These are phyloP conservation scores for Blepharisma stoltei DNA, from an alignment of 73 alveolate genomes.

Conservation along the genomic window DNA sequence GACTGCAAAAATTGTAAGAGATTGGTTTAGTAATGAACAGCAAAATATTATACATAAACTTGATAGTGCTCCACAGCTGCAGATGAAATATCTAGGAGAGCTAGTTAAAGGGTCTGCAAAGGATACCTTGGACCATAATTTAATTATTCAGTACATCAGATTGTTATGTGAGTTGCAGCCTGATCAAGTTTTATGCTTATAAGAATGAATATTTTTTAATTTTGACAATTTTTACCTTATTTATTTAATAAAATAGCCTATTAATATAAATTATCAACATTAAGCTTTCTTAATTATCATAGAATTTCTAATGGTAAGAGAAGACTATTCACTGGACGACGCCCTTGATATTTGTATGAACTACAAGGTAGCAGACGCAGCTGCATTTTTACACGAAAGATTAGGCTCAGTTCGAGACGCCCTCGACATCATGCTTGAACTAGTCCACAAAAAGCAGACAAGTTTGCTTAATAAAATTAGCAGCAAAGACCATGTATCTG, in stretches of 20 bases:
- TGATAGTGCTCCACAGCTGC: conserved; percentile 28
- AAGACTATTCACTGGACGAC: conserved; percentile 31
- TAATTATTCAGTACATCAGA: background rate
- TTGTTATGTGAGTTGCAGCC: conserved; percentile 15
- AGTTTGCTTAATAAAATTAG: background rate
- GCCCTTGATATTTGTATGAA: background rate
- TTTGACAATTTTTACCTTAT: no score
- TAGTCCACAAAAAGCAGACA: background rate
- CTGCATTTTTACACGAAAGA: conserved; percentile 28
- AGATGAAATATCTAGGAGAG: conserved; percentile 1
- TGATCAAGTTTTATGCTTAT: no score
- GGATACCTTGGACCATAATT: background rate
- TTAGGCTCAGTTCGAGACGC: conserved; percentile 16
- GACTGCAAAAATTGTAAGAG: conserved; percentile 31
- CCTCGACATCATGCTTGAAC: background rate
- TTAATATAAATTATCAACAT: no score
- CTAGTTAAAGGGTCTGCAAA: background rate
- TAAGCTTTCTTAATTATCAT: no score
- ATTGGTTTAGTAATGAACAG: conserved; percentile 20
- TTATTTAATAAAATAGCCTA: no score
- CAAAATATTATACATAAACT: conserved; percentile 26
- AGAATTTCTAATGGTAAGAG: conserved; percentile 8
- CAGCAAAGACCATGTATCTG: background rate
- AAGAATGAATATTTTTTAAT: no score
- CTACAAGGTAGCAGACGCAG: background rate